Evolutionary conservation across 129 eudicot species (phyloP), one percentile per base, ranked within the genome.

Genomic region (Erigeron canadensis): DNA sequence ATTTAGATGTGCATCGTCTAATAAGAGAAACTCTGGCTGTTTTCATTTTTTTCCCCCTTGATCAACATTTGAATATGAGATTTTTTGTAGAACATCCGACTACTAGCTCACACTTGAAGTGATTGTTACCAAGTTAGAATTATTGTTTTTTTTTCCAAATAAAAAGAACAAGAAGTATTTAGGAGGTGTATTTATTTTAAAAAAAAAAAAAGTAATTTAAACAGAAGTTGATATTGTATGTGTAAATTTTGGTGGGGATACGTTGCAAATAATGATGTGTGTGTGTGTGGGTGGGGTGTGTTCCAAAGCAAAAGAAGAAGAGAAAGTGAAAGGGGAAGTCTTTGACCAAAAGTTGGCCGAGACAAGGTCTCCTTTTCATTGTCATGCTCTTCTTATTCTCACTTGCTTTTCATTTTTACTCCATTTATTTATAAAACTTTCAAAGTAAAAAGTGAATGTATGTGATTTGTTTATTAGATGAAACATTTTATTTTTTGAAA

Each of bases 291-390:
- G 13, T 43, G 1, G 47, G n/a, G 58, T 50, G 65, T 44, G 60
- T 40, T 59, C 40, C 78, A 81, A 80, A 69, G 84, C 63, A 70
- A 68, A 77, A 69, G 80, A 69, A 64, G 70, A 69, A 69, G 72
- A 23, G 48, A 80, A 70, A 58, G 84, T 21, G 79, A 39, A 43
- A 50, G 74, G 40, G 70, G 78, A 39, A 6, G 37, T 28, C 41
- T 28, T 71, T 65, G 81, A 81, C 78, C 73, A 70, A 81, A 80
- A 81, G 84, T 81, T 74, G 75, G 66, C 45, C 45, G 45, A 74
- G 72, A 74, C 78, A 53, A 65, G 55, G 72, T 64, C 45, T 42
- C 28, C 23, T 77, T 76, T 72, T 67, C 42, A 28, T 54, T 67
- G 55, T 51, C 67, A 71, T 61, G 79, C 73, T 37, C 58, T 48